Conservation (phyloP, 495 filamentous ascomycete species). For the Tuber indicum region DNA sequence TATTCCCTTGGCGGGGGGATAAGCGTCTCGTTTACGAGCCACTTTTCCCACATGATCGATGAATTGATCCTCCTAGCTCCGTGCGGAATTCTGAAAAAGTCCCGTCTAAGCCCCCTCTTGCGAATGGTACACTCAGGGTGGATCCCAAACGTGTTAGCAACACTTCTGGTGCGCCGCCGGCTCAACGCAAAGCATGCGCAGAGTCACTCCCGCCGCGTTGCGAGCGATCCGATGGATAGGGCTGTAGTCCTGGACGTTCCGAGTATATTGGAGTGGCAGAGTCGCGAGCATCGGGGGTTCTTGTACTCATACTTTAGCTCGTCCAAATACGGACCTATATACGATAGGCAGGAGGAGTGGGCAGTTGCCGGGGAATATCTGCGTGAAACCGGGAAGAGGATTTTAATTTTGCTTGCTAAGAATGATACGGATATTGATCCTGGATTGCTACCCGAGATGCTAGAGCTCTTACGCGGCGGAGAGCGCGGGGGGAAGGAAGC, state of each 20-base stretch:
- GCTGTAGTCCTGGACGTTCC: constrained; percentile 41
- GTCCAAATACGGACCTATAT: constrained; percentile 52
- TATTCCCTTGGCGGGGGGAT: constrained; percentile 84
- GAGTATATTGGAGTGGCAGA: constrained; percentile 52
- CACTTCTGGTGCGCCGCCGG: constrained; percentile 14
- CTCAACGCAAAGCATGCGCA: constrained; percentile 14
- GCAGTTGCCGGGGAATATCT: constrained; percentile 42
- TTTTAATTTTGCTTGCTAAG: constrained; percentile 49
- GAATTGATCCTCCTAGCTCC: constrained; percentile 69
- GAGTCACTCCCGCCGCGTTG: constrained; percentile 3
- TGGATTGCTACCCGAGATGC: constrained; percentile 32
- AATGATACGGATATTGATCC: constrained; percentile 49
- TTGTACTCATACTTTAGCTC: constrained; percentile 52
- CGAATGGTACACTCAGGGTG: constrained; percentile 29
- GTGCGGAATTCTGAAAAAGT: constrained; percentile 48
- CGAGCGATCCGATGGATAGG: constrained; percentile 21
- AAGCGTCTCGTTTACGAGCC: constrained; percentile 62
- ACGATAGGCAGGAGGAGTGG: constrained; percentile 53
- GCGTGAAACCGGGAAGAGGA: constrained; percentile 43
- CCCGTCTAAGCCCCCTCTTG: constrained; percentile 16
- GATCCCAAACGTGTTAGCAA: constrained; percentile 29
- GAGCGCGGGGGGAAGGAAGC: constrained; percentile 8
- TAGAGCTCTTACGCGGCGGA: constrained; percentile 29
- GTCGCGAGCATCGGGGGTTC: constrained; percentile 53
- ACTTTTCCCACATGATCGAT: constrained; percentile 61